These are phyloP conservation scores for Gynochthodes officinalis DNA, from an alignment of 257 asterid species.

Conservation along the genomic window DNA sequence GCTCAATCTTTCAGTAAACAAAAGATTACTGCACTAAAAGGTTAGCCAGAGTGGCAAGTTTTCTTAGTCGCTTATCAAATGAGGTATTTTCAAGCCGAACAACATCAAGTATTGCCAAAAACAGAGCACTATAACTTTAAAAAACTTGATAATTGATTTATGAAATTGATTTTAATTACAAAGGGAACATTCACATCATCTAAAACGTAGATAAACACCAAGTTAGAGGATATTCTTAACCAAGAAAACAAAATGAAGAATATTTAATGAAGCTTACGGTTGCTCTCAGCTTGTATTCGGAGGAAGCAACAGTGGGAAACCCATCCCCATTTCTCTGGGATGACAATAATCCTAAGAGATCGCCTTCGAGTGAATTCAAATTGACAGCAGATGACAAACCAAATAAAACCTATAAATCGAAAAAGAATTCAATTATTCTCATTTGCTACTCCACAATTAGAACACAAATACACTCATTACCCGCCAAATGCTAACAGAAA, in stretches of 20 bases:
- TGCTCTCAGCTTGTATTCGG: slow-evolving; percentile 78
- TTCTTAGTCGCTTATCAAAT: neutral
- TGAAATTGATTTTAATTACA: neutral
- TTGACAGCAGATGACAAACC: slow-evolving; percentile 69
- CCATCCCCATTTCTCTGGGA: slow-evolving; percentile 37
- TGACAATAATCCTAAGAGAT: slow-evolving; percentile 55
- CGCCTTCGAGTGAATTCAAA: slow-evolving; percentile 69
- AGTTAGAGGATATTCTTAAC: neutral
- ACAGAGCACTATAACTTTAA: neutral
- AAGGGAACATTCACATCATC: neutral
- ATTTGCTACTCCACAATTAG: neutral
- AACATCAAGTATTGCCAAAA: neutral
- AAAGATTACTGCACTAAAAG: neutral
- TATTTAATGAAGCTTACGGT: slow-evolving; percentile 45
- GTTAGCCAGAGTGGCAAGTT: neutral
- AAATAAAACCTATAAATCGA: slow-evolving; percentile 62
- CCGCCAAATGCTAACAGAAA: slow-evolving; percentile 1
- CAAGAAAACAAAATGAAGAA: neutral
- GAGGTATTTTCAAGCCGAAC: neutral
- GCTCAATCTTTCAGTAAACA: neutral
- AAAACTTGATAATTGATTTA: neutral
- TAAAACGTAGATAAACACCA: neutral
- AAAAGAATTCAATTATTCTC: neutral
- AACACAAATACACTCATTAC: neutral
- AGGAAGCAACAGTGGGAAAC: slow-evolving; percentile 68